Evolutionary conservation across 768 basidiomycete species (phyloP), one percentile per base, ranked within the genome.

Genomic region (Coprinopsis strossmayeri): DNA sequence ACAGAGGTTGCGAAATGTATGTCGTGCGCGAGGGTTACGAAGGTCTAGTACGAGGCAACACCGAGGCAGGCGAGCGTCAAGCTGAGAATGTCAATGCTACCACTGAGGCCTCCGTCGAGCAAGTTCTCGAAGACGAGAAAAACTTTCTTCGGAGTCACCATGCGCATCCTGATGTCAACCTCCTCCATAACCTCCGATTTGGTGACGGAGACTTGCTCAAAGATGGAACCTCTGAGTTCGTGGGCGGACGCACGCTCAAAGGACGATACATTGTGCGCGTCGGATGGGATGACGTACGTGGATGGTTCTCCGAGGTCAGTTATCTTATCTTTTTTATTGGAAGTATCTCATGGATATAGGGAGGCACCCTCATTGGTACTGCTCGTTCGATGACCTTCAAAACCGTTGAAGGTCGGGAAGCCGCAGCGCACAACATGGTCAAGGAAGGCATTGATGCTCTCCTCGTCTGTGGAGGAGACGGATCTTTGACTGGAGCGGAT

Each of bases 11-110:
- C 65, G 91, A 98, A 64, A 85, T 89, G 12, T 99, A 84, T 76
- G 83, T 98, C 53, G 90, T 99, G 51, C 88, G 96, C 30, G 96
- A 99, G 69, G 96, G 96, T 32, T 99, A 97, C 71, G 94, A 98
- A 63, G 96, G 96, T 20, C 84, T 98, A 51, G 94, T 99, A 10
- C 80, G 87, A 49, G 96, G 96, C n/a, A 98, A 94, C 65, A 62
- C 69, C 2, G 71, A 74, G 23, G 53, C 58, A 24, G 54, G 48
- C 13, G 57, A 64, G 38, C 53, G 55, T 18, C 46, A 55, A 5
- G 61, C 43, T 0, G 35, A 51, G 18, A 28, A 59, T 39, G 35
- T 49, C 35, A 59, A 61, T 24, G 59, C 58, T 2, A 52, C 63
- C 30, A 38, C 51, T n/a, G 42, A 45, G 21, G 43, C 47, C 7